Percentiles rank a stretch among this genome's conserved stretches.
Conservation (phyloP, 192 early-diverging fungal species). For the Neocallimastix lanati region DNA sequence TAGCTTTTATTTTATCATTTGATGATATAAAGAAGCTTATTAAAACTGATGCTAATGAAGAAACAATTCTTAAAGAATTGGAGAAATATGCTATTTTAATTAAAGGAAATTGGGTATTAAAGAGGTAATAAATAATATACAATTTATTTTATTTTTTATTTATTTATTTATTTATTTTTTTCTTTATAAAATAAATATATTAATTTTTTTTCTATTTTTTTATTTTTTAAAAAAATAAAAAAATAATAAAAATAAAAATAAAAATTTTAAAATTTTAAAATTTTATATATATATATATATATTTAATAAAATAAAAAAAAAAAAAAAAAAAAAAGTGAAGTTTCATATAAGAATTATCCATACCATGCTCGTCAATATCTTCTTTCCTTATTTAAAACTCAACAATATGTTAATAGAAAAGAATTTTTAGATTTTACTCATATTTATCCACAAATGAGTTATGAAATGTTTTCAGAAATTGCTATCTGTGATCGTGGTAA, state of each 20-base stretch:
- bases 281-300: too few species aligned
- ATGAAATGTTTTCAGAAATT: neutral
- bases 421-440: neutral
- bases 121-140: too few species aligned
- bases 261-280: too few species aligned
- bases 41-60: neutral
- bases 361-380: neutral
- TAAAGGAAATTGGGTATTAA: neutral
- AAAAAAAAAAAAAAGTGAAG: too few species aligned
- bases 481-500: neutral
- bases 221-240: too few species aligned
- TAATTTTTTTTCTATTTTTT: too few species aligned
- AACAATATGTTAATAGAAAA: neutral
- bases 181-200: too few species aligned
- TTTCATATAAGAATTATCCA: neutral
- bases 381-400: neutral
- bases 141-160: too few species aligned
- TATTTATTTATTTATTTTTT: too few species aligned
- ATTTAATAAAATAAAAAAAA: too few species aligned
- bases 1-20: neutral
- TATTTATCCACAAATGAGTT: neutral
- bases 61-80: neutral
- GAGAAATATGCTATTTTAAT: neutral
- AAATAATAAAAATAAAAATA: too few species aligned
- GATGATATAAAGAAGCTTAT: neutral